phyloP scores from a whole-genome alignment of 2,329 filamentous ascomycete genomes.

The Colletotrichum endophyticum region DNA sequence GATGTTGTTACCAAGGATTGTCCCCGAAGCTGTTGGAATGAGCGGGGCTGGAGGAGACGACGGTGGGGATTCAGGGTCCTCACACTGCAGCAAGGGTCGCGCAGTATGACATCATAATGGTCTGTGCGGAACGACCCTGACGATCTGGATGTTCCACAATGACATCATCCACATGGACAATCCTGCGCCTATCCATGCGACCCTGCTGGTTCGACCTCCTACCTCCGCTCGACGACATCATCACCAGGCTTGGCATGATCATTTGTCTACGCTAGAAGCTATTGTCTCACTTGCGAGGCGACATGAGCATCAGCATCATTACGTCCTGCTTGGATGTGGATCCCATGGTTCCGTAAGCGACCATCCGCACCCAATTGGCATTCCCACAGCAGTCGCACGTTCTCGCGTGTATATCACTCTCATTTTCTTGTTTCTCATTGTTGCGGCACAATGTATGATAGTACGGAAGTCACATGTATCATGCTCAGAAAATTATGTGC shows the following conservation, averaged over 20 bases:
- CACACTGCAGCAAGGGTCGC: conserved; percentile 13
- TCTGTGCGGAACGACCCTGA: conserved; percentile 14
- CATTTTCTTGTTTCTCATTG: too few species aligned
- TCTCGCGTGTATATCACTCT: background rate
- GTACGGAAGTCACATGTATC: background rate
- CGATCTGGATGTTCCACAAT: conserved; percentile 3
- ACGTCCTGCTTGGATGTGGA: background rate
- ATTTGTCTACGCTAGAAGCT: background rate
- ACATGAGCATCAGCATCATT: background rate
- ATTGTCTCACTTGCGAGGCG: background rate
- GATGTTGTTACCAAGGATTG: background rate
- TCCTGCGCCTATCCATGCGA: background rate
- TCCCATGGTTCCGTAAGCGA: background rate
- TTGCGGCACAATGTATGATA: background rate
- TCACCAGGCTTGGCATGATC: conserved; percentile 1
- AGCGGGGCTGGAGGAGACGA: background rate
- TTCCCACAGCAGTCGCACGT: too few species aligned
- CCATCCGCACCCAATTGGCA: background rate
- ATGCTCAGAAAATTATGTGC: too few species aligned
- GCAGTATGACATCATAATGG: conserved; percentile 7
- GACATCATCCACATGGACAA: background rate
- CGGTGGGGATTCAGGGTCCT: conserved; percentile 15
- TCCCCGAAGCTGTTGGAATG: background rate
- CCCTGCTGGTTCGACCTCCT: background rate
- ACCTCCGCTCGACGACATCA: conserved; percentile 3